Percentiles rank a stretch among this genome's conserved stretches.
Evolutionary conservation across 306 rosid species (phyloP).

Genomic region (Arachis hypogaea): DNA sequence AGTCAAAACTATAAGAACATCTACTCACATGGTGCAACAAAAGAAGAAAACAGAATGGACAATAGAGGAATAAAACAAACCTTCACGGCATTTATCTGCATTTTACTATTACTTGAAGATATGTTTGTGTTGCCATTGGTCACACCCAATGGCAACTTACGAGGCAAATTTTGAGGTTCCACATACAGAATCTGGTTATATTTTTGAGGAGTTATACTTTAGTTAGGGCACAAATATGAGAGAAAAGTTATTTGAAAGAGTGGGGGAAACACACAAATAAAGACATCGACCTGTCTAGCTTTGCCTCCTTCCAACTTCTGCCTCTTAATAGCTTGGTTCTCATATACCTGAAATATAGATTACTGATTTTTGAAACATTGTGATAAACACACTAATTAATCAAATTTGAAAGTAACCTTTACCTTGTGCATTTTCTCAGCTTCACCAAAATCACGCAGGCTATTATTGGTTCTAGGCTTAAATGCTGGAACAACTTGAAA

Average conservation of each 20-base stretch:
- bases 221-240: not conserved
- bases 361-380: constrained; percentile 12
- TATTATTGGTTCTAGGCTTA: constrained; percentile 85
- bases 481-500: constrained; percentile 64
- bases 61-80: constrained; percentile 44
- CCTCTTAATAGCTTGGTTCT: constrained; percentile 90
- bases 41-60: not conserved
- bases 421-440: constrained; percentile 73
- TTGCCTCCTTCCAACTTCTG: constrained; percentile 89
- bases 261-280: not conserved
- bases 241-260: not conserved
- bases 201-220: not conserved
- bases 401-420: not conserved
- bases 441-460: constrained; percentile 76
- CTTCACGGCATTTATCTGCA: constrained; percentile 74
- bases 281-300: constrained; percentile 73
- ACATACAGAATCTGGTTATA: constrained; percentile 73
- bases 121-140: constrained; percentile 36
- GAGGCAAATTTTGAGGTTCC: constrained; percentile 74
- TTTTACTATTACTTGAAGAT: constrained; percentile 52
- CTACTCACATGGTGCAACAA: constrained; percentile 3
- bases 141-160: constrained; percentile 75
- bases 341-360: constrained; percentile 50
- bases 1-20: constrained; percentile 9
- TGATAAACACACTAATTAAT: not conserved